Evolutionary conservation across 148 eudicot genomes (phyloP).

Genomic region (Vaccinium vitisidaea): DNA sequence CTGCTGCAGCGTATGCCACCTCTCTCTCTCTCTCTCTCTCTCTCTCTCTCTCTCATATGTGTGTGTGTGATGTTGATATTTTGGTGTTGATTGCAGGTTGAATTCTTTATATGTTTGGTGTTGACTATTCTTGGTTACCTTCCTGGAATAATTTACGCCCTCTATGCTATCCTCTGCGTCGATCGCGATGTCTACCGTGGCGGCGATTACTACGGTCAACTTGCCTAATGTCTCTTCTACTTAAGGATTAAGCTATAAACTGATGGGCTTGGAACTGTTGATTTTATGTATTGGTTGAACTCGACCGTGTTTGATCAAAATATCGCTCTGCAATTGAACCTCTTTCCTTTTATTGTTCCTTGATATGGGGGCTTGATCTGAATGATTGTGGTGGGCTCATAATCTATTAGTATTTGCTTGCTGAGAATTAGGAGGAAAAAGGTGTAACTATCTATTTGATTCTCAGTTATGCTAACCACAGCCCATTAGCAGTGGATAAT

Average conservation of each 20-base stretch:
- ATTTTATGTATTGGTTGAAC: neutral
- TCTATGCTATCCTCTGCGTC: constrained; percentile 61
- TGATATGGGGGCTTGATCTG: neutral
- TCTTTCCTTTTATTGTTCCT: neutral
- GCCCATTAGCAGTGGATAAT: too few relatives aligned
- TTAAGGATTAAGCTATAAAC: neutral
- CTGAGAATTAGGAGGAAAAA: neutral
- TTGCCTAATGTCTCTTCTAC: constrained; percentile 24
- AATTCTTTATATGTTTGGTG: constrained; percentile 70
- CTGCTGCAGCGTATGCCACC: constrained; percentile 41
- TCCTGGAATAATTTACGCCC: constrained; percentile 80
- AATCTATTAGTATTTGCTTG: neutral
- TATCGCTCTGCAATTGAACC: neutral
- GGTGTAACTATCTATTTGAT: too few relatives aligned
- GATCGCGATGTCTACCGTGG: constrained; percentile 36
- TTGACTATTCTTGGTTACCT: constrained; percentile 78
- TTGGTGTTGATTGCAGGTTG: constrained; percentile 39
- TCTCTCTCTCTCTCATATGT: neutral
- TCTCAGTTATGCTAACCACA: too few relatives aligned
- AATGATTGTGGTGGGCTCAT: neutral
- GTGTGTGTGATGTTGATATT: neutral
- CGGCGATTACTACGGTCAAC: constrained; percentile 33
- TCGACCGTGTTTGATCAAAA: neutral
- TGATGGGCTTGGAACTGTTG: neutral
- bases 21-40: too few relatives aligned